Evolutionary conservation across 768 basidiomycete genomes (phyloP).

Genomic region (Rhizopogon rudus): DNA sequence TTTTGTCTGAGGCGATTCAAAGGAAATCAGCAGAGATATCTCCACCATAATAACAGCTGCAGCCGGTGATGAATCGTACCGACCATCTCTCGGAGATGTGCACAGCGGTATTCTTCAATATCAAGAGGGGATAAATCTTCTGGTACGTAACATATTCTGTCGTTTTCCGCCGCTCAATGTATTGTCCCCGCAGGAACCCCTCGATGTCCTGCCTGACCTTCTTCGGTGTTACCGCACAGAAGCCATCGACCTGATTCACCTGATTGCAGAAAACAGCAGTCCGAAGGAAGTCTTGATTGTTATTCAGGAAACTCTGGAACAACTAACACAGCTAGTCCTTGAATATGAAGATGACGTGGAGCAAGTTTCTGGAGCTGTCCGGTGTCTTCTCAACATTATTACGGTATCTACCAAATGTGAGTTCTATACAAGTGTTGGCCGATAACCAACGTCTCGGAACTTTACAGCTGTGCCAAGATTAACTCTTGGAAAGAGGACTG

Average conservation of each 20-base stretch:
- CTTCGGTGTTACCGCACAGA: conserved; percentile 26
- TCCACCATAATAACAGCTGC: conserved; percentile 18
- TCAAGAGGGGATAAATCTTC: conserved; percentile 7
- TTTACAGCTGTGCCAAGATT: conserved; percentile 20
- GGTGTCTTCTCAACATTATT: conserved; percentile 12
- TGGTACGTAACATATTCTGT: conserved; percentile 9
- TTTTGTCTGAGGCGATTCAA: neutral
- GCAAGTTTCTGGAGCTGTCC: conserved; percentile 4
- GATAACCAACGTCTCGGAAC: neutral
- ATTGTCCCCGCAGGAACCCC: conserved; percentile 29
- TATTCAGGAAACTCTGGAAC: conserved; percentile 34
- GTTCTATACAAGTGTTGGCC: neutral
- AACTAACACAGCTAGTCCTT: conserved; percentile 13
- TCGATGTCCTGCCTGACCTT: conserved; percentile 32
- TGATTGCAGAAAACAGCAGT: conserved; percentile 26
- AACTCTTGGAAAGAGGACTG: conserved; percentile 18
- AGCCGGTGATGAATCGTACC: neutral
- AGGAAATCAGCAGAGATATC: conserved; percentile 15
- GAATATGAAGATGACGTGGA: conserved; percentile 17
- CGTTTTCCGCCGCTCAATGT: neutral
- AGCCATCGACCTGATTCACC: conserved; percentile 27
- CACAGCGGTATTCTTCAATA: conserved; percentile 11
- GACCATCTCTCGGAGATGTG: conserved; percentile 14
- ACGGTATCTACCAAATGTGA: conserved; percentile 19
- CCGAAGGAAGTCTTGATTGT: conserved; percentile 40